These are phyloP conservation scores for Beta corolliflora DNA, from an alignment of 179 eudicot species.

Conservation along the genomic window DNA sequence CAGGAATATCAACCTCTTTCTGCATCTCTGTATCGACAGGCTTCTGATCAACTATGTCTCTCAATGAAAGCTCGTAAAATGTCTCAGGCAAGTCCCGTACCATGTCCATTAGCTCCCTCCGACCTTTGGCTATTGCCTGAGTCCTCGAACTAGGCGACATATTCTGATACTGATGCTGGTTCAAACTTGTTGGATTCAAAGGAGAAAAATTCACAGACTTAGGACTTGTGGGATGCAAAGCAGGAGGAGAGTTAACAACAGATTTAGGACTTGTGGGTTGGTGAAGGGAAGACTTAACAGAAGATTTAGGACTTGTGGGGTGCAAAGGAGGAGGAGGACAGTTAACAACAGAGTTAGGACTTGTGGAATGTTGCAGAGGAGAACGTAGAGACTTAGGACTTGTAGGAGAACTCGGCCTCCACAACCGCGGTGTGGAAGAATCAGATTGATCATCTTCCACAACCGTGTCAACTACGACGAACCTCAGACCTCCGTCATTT, in stretches of 20 bases:
- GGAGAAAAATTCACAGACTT: conserved; percentile 13
- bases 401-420: conserved; percentile 43
- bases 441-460: conserved; percentile 42
- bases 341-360: neutral
- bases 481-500: conserved; percentile 34
- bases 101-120: conserved; percentile 84
- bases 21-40: conserved; percentile 8
- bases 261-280: conserved; percentile 9
- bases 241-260: conserved; percentile 1
- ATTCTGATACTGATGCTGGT: conserved; percentile 15
- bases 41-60: conserved; percentile 61
- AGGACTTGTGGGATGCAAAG: conserved; percentile 7
- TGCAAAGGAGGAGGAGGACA: neutral
- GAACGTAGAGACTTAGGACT: conserved; percentile 25
- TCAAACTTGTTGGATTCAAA: neutral
- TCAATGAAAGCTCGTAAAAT: conserved; percentile 64
- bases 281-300: neutral
- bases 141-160: conserved; percentile 56
- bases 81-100: conserved; percentile 79
- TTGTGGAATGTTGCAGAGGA: neutral
- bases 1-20: conserved; percentile 22
- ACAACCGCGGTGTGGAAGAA: conserved; percentile 60
- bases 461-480: conserved; percentile 24
- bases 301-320: neutral
- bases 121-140: conserved; percentile 76